These are phyloP conservation scores for Phaffia australis DNA, from an alignment of 768 basidiomycete genomes.

Conservation along the genomic window DNA sequence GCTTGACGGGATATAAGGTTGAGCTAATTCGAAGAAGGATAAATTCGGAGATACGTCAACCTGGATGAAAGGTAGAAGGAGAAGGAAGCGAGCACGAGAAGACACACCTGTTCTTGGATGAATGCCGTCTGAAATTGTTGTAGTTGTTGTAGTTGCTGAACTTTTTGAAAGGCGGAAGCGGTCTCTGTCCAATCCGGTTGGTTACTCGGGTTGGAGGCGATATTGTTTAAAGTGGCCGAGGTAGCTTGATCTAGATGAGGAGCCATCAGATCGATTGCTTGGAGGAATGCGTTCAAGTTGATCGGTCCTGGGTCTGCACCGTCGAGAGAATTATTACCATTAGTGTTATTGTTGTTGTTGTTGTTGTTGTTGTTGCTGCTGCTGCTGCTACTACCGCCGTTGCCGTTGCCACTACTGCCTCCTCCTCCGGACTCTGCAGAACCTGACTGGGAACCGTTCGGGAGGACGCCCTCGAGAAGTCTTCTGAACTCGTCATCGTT, in stretches of 20 bases:
- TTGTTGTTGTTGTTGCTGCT: too few species aligned
- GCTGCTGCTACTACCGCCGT: too few species aligned
- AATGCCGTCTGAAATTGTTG: conserved; percentile 73
- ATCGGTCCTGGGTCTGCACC: not conserved
- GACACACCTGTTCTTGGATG: conserved; percentile 72
- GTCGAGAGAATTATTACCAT: too few species aligned
- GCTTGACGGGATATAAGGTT: conserved; percentile 8
- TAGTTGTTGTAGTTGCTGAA: conserved; percentile 46
- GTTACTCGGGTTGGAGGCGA: not conserved
- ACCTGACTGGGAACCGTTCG: too few species aligned
- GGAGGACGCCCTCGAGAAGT: too few species aligned
- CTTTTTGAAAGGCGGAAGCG: conserved; percentile 5
- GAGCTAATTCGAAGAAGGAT: conserved; percentile 18
- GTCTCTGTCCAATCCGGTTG: not conserved
- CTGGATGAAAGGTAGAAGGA: conserved; percentile 12
- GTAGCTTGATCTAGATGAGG: not conserved
- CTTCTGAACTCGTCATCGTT: too few species aligned
- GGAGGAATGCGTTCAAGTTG: not conserved
- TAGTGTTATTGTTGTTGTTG: too few species aligned
- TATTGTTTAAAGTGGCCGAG: not conserved
- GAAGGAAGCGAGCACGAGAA: not conserved
- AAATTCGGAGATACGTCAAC: conserved; percentile 18
- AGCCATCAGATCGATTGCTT: conserved; percentile 1
- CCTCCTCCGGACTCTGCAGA: too few species aligned
- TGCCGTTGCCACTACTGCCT: too few species aligned